Evolutionary conservation across 768 basidiomycete species (phyloP), one percentile per base, ranked within the genome.

Genomic region (Hygrocybe punicea): DNA sequence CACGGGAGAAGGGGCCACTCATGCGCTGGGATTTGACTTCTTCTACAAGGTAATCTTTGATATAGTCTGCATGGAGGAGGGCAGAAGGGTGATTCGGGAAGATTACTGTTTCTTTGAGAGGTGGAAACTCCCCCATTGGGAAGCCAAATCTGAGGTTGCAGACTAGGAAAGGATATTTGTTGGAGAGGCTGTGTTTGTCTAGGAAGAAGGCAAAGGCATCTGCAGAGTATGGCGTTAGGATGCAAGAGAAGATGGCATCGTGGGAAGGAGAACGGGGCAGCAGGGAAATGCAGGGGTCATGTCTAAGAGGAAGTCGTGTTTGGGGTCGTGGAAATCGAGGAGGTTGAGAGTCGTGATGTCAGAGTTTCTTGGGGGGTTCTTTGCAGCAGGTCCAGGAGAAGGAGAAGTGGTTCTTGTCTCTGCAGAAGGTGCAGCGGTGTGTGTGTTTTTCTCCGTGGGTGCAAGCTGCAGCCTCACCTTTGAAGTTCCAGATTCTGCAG

Each of bases 71-170:
- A 49, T 63, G 40, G 1, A 37, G n/a, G 3, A 17, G 3, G 13
- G 58, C 52, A 0, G 68, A 65, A 1, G 51, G 42, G 46, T 71
- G 62, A 33, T 70, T 70, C 0, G 61, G 62, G 37, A 68, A 60
- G 21, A 69, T 63, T 9, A 63, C 53, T 1, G 64, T n/a, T n/a
- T n/a, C n/a, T n/a, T n/a, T n/a, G n/a, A n/a, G n/a, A n/a, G n/a
- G n/a, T n/a, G n/a, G n/a, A n/a, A n/a, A n/a, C n/a, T n/a, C n/a
- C n/a, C n/a, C n/a, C n/a, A n/a, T n/a, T n/a, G n/a, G n/a, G n/a
- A n/a, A n/a, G n/a, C n/a, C n/a, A n/a, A n/a, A n/a, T n/a, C n/a
- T n/a, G n/a, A n/a, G n/a, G n/a, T n/a, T n/a, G n/a, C n/a, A n/a
- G n/a, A n/a, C n/a, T n/a, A n/a, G n/a, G n/a, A n/a, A n/a, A n/a